phyloP scores from a whole-genome alignment of 1,284 basidiomycete species.

The Mycena citricolor region DNA sequence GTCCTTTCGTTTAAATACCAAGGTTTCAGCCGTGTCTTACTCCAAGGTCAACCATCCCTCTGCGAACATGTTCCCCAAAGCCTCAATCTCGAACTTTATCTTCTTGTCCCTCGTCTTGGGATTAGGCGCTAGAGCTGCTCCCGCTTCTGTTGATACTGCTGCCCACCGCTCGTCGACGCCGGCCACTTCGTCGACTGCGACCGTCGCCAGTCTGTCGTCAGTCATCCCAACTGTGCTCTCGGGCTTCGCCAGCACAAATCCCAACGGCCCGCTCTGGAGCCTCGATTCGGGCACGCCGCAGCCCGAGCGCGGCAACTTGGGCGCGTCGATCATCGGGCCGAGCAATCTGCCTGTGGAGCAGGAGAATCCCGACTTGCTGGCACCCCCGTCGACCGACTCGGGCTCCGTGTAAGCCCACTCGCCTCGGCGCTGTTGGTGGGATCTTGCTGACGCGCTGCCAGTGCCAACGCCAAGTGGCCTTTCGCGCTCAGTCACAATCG shows the following conservation, averaged over 20 bases:
- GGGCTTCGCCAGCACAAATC: slow-evolving; percentile 48
- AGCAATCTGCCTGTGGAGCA: slow-evolving; percentile 51
- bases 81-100: no score
- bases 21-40: no score
- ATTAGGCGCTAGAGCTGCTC: no score
- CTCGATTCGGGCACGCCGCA: slow-evolving; percentile 26
- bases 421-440: slow-evolving; percentile 1
- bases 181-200: neutral
- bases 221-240: slow-evolving; percentile 39
- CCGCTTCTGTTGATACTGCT: no score
- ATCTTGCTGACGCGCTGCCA: slow-evolving; percentile 4
- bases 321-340: slow-evolving; percentile 56
- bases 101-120: no score
- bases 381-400: slow-evolving; percentile 66
- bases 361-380: slow-evolving; percentile 61
- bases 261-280: slow-evolving; percentile 47
- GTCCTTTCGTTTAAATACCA: no score
- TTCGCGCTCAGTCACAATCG: slow-evolving; percentile 70
- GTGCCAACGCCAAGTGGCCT: slow-evolving; percentile 66
- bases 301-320: slow-evolving; percentile 42
- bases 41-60: no score
- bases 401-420: slow-evolving; percentile 53
- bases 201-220: no score
- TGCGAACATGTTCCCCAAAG: no score
- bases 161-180: slow-evolving; percentile 1